phyloP scores from a whole-genome alignment of 2,329 filamentous ascomycete species.

The Neopestalotiopsis sp. region DNA sequence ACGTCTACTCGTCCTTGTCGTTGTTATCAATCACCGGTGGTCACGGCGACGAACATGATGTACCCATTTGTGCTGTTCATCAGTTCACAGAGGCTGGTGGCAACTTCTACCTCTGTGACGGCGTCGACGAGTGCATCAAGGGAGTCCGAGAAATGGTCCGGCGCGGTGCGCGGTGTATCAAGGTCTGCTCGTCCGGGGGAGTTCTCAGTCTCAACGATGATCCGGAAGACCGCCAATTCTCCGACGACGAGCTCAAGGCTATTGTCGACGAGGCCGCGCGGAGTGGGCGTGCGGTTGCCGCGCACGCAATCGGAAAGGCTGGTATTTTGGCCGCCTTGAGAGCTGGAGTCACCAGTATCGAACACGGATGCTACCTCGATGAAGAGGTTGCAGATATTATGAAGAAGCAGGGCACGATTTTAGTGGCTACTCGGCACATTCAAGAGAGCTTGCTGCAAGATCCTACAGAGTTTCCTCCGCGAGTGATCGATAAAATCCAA shows the following conservation, averaged over 20 bases:
- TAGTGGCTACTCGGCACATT: constrained; percentile 50
- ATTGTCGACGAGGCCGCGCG: constrained; percentile 50
- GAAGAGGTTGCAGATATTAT: constrained; percentile 50
- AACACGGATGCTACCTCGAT: constrained; percentile 54
- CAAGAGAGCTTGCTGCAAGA: constrained; percentile 44
- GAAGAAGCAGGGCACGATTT: constrained; percentile 49
- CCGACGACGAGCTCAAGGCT: constrained; percentile 46
- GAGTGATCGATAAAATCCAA: constrained; percentile 44
- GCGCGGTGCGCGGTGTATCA: constrained; percentile 54
- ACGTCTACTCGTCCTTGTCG: constrained; percentile 52
- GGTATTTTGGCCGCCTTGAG: constrained; percentile 51
- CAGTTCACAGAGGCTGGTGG: constrained; percentile 38
- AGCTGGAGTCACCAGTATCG: constrained; percentile 51
- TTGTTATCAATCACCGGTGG: constrained; percentile 54
- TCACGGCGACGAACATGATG: constrained; percentile 51
- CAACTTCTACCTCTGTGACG: constrained; percentile 47
- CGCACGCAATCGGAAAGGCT: constrained; percentile 51
- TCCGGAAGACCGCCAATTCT: constrained; percentile 48
- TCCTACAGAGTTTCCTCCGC: constrained; percentile 37
- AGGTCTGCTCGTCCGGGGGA: constrained; percentile 50
- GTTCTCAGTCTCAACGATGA: constrained; percentile 49
- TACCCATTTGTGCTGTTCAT: constrained; percentile 41
- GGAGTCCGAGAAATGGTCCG: constrained; percentile 49
- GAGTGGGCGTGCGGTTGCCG: constrained; percentile 45
- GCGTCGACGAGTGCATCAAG: constrained; percentile 49